Percentiles rank a stretch among this genome's conserved stretches.
These are phyloP conservation scores for Tripterygium wilfordii DNA, from an alignment of 177 flowering plant genomes.

Conservation along the genomic window DNA sequence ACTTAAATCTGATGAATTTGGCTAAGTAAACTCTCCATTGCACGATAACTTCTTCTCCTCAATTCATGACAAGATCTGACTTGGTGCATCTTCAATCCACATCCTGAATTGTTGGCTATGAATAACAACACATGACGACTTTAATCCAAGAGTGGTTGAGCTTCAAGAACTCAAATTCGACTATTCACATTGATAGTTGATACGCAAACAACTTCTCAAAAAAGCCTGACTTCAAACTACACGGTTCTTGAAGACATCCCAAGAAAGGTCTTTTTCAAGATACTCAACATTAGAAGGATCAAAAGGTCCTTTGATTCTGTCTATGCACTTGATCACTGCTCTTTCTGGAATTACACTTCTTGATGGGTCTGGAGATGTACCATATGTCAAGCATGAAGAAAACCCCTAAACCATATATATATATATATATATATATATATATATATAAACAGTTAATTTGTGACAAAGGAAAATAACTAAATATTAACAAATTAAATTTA, in stretches of 20 bases:
- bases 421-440: not conserved
- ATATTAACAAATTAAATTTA: not conserved
- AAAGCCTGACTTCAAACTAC: no score
- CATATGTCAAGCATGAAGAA: constrained; percentile 63
- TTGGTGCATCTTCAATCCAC: no score
- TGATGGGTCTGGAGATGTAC: constrained; percentile 61
- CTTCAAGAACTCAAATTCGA: no score
- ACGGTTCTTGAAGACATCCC: constrained; percentile 41
- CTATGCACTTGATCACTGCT: constrained; percentile 58
- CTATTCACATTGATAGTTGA: no score
- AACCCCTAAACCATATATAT: constrained; percentile 48
- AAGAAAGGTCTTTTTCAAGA: constrained; percentile 51
- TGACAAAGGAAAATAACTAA: not conserved
- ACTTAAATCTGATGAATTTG: no score
- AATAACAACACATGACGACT: no score
- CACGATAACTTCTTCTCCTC: no score
- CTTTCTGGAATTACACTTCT: constrained; percentile 65
- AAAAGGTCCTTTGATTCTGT: constrained; percentile 69
- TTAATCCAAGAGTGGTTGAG: no score
- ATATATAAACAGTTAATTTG: not conserved
- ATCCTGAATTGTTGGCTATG: no score
- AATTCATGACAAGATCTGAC: no score
- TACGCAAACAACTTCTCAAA: no score
- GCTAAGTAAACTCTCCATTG: no score
- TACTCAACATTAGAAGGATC: constrained; percentile 59